Percentiles rank a stretch among this genome's conserved stretches.
phyloP scores from a whole-genome alignment of 2,329 filamentous ascomycete species.

The Aspergillus texensis region DNA sequence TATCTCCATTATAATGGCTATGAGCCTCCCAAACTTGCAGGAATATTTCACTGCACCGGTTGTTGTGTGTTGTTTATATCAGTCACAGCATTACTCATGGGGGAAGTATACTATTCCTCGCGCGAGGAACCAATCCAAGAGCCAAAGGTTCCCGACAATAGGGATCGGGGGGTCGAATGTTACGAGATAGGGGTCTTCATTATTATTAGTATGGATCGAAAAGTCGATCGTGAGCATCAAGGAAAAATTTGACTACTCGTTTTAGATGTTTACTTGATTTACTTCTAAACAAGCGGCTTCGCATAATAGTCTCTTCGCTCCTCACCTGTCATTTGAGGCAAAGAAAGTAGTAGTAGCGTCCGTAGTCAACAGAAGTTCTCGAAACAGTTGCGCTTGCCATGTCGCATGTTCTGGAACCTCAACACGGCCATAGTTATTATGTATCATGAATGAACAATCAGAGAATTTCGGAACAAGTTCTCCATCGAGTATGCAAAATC shows the following conservation, averaged over 20 bases:
- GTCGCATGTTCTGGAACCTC: neutral
- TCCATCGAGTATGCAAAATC: neutral
- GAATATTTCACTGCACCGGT: conserved; percentile 5
- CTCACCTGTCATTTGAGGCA: neutral
- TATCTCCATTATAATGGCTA: conserved; percentile 18
- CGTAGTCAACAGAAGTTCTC: neutral
- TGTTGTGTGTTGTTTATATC: conserved; percentile 15
- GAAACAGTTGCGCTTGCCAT: too few species aligned
- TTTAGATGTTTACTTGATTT: conserved; percentile 29
- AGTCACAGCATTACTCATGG: conserved; percentile 5
- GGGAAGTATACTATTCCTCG: neutral
- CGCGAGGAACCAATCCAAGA: neutral
- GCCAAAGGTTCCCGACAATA: neutral
- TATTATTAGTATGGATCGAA: conserved; percentile 16
- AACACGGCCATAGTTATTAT: neutral
- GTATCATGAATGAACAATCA: neutral
- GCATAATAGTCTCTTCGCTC: conserved; percentile 2
- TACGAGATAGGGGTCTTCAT: conserved; percentile 10
- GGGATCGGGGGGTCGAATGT: neutral
- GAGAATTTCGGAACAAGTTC: neutral
- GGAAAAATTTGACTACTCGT: conserved; percentile 26
- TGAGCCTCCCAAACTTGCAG: conserved; percentile 13
- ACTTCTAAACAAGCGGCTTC: conserved; percentile 18
- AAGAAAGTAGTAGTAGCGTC: neutral
- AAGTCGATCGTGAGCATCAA: conserved; percentile 10